A percentile compares a stretch with the other conserved stretches of the same genome.
These are phyloP conservation scores for Pleurotus eryngii DNA, from an alignment of 768 basidiomycete genomes.

Conservation along the genomic window DNA sequence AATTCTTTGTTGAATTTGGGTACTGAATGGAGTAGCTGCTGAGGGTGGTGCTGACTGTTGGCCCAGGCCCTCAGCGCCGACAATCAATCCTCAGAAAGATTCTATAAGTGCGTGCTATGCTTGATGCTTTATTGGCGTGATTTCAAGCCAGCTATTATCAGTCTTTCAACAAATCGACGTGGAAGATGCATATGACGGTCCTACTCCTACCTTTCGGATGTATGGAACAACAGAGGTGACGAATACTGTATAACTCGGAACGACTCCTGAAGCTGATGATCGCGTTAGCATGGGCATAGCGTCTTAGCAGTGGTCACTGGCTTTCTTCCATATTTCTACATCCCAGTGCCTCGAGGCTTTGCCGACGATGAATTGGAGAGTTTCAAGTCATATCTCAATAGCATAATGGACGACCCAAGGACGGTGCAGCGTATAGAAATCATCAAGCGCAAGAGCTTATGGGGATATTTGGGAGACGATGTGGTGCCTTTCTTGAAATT, in stretches of 20 bases:
- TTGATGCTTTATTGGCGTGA: not conserved
- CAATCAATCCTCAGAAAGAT: constrained; percentile 59
- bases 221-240: constrained; percentile 88
- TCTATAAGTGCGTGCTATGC: constrained; percentile 52
- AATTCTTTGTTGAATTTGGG: not conserved
- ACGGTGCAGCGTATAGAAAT: constrained; percentile 54
- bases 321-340: constrained; percentile 92
- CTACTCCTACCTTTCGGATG: constrained; percentile 53
- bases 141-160: constrained; percentile 22
- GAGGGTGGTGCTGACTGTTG: constrained; percentile 80
- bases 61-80: constrained; percentile 58
- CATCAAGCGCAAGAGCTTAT: constrained; percentile 68
- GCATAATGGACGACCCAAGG: constrained; percentile 34
- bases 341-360: constrained; percentile 85
- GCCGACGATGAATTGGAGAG: constrained; percentile 58
- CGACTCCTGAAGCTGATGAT: not conserved
- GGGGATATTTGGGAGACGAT: constrained; percentile 88
- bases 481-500: constrained; percentile 82
- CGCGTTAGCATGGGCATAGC: constrained; percentile 73
- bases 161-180: constrained; percentile 98
- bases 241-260: constrained; percentile 7
- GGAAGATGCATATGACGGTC: constrained; percentile 56
- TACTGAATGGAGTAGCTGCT: constrained; percentile 37
- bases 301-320: constrained; percentile 79
- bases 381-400: constrained; percentile 73